Percentiles rank a stretch among this genome's conserved stretches.
Evolutionary conservation across 805 yeast genomes (phyloP).

Genomic region (Saccharomycopsis sp.): DNA sequence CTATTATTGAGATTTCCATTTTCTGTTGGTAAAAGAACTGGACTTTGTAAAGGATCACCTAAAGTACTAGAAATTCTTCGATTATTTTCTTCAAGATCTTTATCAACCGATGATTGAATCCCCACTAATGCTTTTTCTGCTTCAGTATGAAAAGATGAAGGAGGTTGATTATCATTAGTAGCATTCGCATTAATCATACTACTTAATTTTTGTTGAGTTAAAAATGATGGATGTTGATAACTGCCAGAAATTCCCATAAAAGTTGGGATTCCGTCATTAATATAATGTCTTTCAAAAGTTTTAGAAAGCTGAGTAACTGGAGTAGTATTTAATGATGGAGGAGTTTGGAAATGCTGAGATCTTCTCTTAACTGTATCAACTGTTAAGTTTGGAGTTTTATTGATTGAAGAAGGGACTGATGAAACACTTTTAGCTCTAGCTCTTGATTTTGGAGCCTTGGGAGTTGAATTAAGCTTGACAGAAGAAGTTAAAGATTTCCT

Average conservation of each 20-base stretch:
- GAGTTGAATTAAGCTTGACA: not conserved
- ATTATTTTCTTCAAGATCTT: not conserved
- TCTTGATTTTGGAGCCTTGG: not conserved
- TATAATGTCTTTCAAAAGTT: conserved; percentile 4
- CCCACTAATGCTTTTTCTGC: conserved; percentile 10
- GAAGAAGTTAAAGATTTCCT: not conserved
- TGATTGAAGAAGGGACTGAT: not conserved
- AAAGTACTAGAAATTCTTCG: not conserved
- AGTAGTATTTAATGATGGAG: conserved; percentile 1
- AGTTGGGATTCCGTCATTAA: not conserved
- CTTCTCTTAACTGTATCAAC: too few relatives aligned
- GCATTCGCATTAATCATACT: too few relatives aligned
- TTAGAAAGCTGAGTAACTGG: conserved; percentile 13
- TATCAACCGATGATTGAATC: conserved; percentile 2
- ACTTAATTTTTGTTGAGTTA: too few relatives aligned
- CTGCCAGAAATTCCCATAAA: too few relatives aligned
- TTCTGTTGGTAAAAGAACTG: conserved; percentile 13
- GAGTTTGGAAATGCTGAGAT: not conserved
- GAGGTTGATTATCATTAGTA: too few relatives aligned
- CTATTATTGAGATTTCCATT: too few relatives aligned
- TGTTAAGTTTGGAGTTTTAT: not conserved
- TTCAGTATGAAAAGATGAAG: not conserved
- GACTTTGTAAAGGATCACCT: conserved; percentile 12
- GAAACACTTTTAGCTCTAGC: too few relatives aligned
- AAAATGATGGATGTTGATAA: too few relatives aligned